Base-by-base conservation (phyloP, 208 protist genomes). In the Leishmania lainsoni region DNA sequence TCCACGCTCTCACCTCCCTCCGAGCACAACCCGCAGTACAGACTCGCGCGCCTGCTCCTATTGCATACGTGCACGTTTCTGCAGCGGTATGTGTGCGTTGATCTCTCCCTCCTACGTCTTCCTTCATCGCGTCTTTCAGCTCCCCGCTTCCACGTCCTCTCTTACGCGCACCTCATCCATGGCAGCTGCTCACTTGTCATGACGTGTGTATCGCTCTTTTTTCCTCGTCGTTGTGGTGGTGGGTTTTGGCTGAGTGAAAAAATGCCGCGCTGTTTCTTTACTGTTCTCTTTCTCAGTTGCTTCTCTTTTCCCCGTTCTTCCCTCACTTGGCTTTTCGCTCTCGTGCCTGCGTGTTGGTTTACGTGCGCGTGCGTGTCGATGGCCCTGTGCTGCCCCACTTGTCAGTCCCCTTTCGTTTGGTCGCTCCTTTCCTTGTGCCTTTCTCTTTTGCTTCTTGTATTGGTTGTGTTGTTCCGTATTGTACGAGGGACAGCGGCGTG, bases 371-470 rank as follows among this genome's bases (percentile, higher is more conserved):
- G 63, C 0, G 63, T n/a, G 32, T 42, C 16, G 22, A 22, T 14
- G 29, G 32, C 17, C 29, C 9, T 32, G 35, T 78, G 76, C 42
- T 16, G 48, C 52, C 52, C 20, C 80, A 16, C 51, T 58, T 75
- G 54, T 14, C 51, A 3, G 78, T 83, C 26, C 51, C 79, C 79
- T 78, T 78, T 75, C 74, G 22, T 76, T 48, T 65, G n/a, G 12
- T 5, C 29, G 10, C 14, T 42, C 35, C 35, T 42, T 6, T 1
- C 10, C 9, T 32, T 12, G 63, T 16, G 56, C 6, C 35, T n/a
- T 58, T 74, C 59, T 22, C 75, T 56, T 63, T 65, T 79, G 29
- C 61, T 35, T 48, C 39, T 66, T 42, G 39, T 39, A 29, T 79
- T 58, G 71, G 17, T 10, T n/a, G 56, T 29, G 59, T 16, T 56